These are phyloP conservation scores for Syncephalastrum sp. DNA, from an alignment of 371 early-diverging fungal genomes.

Conservation along the genomic window DNA sequence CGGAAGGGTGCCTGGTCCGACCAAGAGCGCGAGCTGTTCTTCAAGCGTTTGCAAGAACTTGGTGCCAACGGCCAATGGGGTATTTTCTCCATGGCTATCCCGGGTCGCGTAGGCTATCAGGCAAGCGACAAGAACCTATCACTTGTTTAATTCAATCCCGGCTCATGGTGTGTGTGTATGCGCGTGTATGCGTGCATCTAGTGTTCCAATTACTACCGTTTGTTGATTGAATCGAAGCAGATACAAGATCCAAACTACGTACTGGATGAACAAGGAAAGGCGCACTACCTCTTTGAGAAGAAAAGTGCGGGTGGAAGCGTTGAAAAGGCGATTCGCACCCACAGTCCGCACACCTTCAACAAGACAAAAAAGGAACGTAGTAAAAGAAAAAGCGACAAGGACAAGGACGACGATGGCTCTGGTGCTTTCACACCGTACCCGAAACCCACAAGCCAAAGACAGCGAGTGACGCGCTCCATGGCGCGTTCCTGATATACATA, in stretches of 20 bases:
- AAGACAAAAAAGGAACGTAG: background rate
- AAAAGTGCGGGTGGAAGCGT: slow-evolving; percentile 73
- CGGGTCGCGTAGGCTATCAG: slow-evolving; percentile 94
- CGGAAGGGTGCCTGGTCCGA: slow-evolving; percentile 84
- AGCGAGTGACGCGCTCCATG: slow-evolving; percentile 5
- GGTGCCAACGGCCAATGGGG: slow-evolving; percentile 96
- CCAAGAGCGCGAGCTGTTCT: slow-evolving; percentile 78
- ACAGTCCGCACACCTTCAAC: slow-evolving; percentile 45
- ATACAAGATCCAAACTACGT: slow-evolving; percentile 86
- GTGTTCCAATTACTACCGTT: slow-evolving; percentile 93
- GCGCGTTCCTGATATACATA: background rate
- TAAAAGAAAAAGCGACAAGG: background rate
- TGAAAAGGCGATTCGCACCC: slow-evolving; percentile 74
- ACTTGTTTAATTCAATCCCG: too few relatives aligned
- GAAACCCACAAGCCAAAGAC: background rate
- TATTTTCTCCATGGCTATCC: slow-evolving; percentile 88
- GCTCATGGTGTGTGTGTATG: background rate
- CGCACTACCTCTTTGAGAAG: slow-evolving; percentile 81
- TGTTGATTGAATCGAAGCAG: slow-evolving; percentile 78
- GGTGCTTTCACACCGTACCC: background rate
- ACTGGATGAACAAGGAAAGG: slow-evolving; percentile 81
- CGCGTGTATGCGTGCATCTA: slow-evolving; percentile 22
- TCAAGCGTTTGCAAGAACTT: slow-evolving; percentile 72
- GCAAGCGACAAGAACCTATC: slow-evolving; percentile 28
- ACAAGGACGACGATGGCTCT: slow-evolving; percentile 2